Evolutionary conservation across 2,329 filamentous ascomycete genomes (phyloP).

Genomic region (Fusarium algeriense): DNA sequence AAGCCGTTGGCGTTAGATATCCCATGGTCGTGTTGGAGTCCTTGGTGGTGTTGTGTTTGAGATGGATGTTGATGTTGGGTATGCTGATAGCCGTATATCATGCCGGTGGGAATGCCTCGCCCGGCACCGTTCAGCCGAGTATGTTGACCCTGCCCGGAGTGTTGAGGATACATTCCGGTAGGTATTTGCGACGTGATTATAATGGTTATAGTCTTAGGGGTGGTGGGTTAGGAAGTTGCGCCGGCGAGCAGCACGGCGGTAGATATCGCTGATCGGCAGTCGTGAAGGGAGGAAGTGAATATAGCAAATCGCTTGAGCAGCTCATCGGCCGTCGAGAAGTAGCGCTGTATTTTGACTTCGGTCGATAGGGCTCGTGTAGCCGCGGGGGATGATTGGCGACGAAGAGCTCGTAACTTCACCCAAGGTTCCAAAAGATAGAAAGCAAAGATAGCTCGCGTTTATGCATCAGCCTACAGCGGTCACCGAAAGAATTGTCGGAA

Average conservation of each 20-base stretch:
- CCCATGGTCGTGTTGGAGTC: slow-evolving; percentile 69
- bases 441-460: slow-evolving; percentile 53
- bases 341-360: slow-evolving; percentile 10
- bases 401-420: slow-evolving; percentile 46
- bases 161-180: slow-evolving; percentile 78
- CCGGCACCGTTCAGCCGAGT: slow-evolving; percentile 75
- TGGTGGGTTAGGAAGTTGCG: slow-evolving; percentile 41
- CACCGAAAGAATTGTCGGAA: slow-evolving; percentile 37
- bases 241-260: slow-evolving; percentile 49
- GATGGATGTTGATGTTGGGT: slow-evolving; percentile 72
- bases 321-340: slow-evolving; percentile 44
- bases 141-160: slow-evolving; percentile 74
- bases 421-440: slow-evolving; percentile 50
- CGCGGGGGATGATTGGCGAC: slow-evolving; percentile 34
- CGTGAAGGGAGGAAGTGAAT: slow-evolving; percentile 24
- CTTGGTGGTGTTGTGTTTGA: slow-evolving; percentile 73
- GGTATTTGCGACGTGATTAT: slow-evolving; percentile 34
- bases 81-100: slow-evolving; percentile 79
- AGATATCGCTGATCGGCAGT: slow-evolving; percentile 38
- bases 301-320: slow-evolving; percentile 35
- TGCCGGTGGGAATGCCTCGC: slow-evolving; percentile 69
- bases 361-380: slow-evolving; percentile 19
- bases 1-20: slow-evolving; percentile 66
- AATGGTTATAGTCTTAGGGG: slow-evolving; percentile 26
- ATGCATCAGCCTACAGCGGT: slow-evolving; percentile 53